Evolutionary conservation across 2,329 filamentous ascomycete genomes (phyloP), one percentile per base, ranked within the genome.

Genomic region (Exserohilum rostratum): DNA sequence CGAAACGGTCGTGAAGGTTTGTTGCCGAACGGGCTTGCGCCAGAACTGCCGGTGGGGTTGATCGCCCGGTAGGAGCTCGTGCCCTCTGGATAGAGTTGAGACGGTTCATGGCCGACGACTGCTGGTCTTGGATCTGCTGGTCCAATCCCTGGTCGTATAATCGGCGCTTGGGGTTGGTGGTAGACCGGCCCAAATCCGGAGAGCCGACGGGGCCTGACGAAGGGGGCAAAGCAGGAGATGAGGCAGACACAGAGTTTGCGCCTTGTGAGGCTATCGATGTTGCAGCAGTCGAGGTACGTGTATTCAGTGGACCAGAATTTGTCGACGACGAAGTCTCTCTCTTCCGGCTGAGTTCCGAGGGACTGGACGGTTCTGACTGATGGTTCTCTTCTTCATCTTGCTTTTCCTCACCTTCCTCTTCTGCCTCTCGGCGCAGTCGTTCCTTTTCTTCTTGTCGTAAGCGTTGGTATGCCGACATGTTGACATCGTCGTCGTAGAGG

Each of bases 401-500:
- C 46, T 67, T 60, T 2, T 58, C 58, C 37, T 72, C 64, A 7
- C 7, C 22, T 20, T 51, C 77, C 73, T 75, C 71, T 46, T 67
- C 61, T 3, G 60, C 59, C 37, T 72, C 64, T 15, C 53, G 54
- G 39, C 55, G 61, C 37, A 65, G 40, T 20, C 56, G 63, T 59
- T 89, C 85, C 20, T 73, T 78, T 57, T 80, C 76, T 50, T 82
- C 77, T 55, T 82, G 81, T 34, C 87, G 83, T 78, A 90, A 85
- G 68, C 85, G 89, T 67, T 96, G 92, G 68, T 96, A 97, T 7
- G 90, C 83, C 2, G 93, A 96, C 73, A 89, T 78, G 22, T 87
- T 85, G 15, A 97, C 85, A 73, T 99, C 95, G 63, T 95, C 88
- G 22, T 96, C 92, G 69, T 97, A 98, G 2, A 96, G 75, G 0